These are phyloP conservation scores for Balamuthia mandrillaris DNA, from an alignment of 208 protist species.

Conservation along the genomic window DNA sequence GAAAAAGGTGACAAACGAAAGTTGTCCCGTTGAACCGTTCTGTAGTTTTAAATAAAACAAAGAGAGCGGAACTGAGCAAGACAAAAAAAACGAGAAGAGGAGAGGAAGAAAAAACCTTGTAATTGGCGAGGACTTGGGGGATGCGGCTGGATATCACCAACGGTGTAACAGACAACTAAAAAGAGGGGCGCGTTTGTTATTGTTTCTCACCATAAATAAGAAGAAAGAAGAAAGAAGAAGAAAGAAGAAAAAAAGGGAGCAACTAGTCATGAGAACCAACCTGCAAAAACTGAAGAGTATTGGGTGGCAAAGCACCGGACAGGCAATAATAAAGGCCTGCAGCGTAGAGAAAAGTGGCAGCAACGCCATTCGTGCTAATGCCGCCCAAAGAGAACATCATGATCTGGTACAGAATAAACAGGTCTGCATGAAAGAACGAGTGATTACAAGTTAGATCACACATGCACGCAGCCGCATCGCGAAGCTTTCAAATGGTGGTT, in stretches of 20 bases:
- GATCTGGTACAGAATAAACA: slow-evolving; percentile 26
- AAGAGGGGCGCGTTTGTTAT: neutral
- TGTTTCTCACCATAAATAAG: neutral
- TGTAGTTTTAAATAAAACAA: neutral
- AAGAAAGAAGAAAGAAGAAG: neutral
- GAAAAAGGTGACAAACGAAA: slow-evolving; percentile 58
- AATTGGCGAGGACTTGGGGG: slow-evolving; percentile 48
- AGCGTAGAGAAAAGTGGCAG: slow-evolving; percentile 7
- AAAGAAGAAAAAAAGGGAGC: neutral
- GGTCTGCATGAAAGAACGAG: neutral
- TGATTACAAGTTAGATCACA: too few species aligned
- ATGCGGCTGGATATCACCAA: slow-evolving; percentile 46
- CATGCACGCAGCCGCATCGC: neutral
- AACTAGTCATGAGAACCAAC: neutral
- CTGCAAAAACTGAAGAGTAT: neutral
- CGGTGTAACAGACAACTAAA: slow-evolving; percentile 23
- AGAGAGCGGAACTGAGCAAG: neutral
- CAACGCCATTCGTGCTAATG: neutral
- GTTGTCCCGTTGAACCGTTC: slow-evolving; percentile 55
- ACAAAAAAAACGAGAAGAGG: neutral
- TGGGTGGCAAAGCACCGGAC: neutral
- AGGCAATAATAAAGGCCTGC: neutral
- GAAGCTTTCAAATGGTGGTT: neutral
- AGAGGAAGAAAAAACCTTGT: neutral
- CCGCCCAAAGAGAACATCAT: slow-evolving; percentile 4